phyloP scores from a whole-genome alignment of 176 grass and related monocot genomes.

The Oryza meridionalis region DNA sequence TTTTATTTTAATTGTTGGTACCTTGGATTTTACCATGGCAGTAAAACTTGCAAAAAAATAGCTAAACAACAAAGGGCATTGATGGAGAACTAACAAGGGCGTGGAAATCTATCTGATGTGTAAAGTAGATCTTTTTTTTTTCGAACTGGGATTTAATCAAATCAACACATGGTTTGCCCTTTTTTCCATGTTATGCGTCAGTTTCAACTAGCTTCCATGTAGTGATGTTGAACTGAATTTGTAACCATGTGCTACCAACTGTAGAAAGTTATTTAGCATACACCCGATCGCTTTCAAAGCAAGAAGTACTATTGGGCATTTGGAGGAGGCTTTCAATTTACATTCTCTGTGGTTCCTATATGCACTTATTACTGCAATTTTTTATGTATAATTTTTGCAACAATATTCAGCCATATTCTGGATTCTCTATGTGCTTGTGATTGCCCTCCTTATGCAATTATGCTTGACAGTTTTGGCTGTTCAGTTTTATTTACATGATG shows the following conservation, averaged over 20 bases:
- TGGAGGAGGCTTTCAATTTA: conserved; percentile 8
- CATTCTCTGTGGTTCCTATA: background rate
- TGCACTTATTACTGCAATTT: conserved; percentile 14
- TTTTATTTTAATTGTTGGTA: conserved; percentile 3
- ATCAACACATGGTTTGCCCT: background rate
- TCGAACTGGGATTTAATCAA: background rate
- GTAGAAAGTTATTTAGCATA: background rate
- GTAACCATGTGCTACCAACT: conserved; percentile 18
- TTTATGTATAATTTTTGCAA: conserved; percentile 29
- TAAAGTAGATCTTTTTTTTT: conserved; percentile 27
- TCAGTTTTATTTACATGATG: conserved; percentile 3
- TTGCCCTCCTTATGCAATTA: background rate
- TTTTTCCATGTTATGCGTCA: conserved; percentile 25
- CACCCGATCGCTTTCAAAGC: background rate
- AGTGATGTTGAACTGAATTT: conserved; percentile 21
- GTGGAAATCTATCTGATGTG: conserved; percentile 21
- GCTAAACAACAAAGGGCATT: background rate
- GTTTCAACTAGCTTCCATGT: background rate
- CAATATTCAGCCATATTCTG: conserved; percentile 1
- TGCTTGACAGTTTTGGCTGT: background rate
- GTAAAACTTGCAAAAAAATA: background rate
- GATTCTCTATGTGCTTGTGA: background rate
- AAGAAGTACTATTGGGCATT: background rate
- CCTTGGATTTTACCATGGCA: conserved; percentile 7
- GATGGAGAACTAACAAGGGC: background rate